Base-by-base conservation (phyloP, 2,329 filamentous ascomycete genomes). In the Chaetomiaceae sp. region DNA sequence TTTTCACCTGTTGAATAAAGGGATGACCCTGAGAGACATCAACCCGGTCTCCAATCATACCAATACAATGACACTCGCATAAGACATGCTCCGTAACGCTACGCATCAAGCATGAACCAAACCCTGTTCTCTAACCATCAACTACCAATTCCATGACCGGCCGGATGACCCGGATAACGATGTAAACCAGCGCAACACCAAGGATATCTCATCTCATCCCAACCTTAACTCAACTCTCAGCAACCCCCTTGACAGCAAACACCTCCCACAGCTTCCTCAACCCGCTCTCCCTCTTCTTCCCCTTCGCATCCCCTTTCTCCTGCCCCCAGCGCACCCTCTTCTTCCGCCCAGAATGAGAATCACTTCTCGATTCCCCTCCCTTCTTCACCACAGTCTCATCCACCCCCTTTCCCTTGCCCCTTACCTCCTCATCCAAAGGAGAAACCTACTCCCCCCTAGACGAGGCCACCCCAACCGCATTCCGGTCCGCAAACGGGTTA, bases 401-500 rank as follows among this genome's bases (percentile, higher is more conserved):
- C 12, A n/a, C 31, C 19, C 23, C 15, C 27, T 31, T n/a, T n/a
- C n/a, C n/a, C n/a, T n/a, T n/a, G n/a, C n/a, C 37, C 19, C 36
- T 15, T 23, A 20, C 38, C 15, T 19, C 6, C 29, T 25, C 8
- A 23, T 22, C 12, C 33, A 17, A 6, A 17, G 15, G 38, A 29
- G 17, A 3, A 9, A n/a, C 40, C 59, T 66, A 53, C 64, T 70
- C 65, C 77, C 77, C 37, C 61, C 61, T 67, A 6, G 68, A 67
- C 3, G 25, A 31, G n/a, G n/a, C n/a, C 27, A 31, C 27, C 3
- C 27, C 4, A 3, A 89, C 78, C 4, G 84, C 88, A 66, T 95
- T 91, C 38, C 81, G 81, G 67, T 96, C 90, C 4, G 88, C 89
- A 68, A 96, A 96, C 0, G 91, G 91, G 65, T 95, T 83, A 59